Conservation (phyloP, 331 rosid genomes). For the Quercus phellos region DNA sequence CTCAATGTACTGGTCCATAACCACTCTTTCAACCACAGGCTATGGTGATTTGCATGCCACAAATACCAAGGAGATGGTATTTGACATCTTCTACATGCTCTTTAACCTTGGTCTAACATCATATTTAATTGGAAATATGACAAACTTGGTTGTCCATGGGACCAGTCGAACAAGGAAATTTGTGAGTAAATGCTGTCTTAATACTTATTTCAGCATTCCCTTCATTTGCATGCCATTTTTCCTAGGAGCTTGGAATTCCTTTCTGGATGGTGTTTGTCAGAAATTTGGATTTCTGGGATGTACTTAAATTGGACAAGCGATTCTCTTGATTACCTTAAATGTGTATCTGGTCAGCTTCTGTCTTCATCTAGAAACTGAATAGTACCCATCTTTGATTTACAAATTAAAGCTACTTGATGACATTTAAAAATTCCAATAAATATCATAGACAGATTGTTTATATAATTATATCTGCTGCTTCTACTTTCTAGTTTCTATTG, state of each 20-base stretch:
- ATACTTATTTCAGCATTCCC: neutral
- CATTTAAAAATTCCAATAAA: neutral
- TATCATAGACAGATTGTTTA: neutral
- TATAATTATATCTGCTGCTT: neutral
- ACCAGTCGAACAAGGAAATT: slow-evolving; percentile 55
- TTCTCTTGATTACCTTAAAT: neutral
- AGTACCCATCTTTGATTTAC: neutral
- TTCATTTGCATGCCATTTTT: neutral
- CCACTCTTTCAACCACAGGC: slow-evolving; percentile 50
- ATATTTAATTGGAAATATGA: slow-evolving; percentile 65
- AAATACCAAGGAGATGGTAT: slow-evolving; percentile 47
- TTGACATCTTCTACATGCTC: slow-evolving; percentile 41
- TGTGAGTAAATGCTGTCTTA: slow-evolving; percentile 31
- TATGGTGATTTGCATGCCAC: slow-evolving; percentile 78
- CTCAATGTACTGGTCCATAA: slow-evolving; percentile 68
- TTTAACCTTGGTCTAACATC: slow-evolving; percentile 48
- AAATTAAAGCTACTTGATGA: neutral
- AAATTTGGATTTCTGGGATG: neutral
- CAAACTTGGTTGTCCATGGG: slow-evolving; percentile 57
- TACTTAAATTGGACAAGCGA: neutral
- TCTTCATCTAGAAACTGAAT: neutral
- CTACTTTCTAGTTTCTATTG: neutral
- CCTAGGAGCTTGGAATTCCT: neutral
- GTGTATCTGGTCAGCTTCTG: neutral
- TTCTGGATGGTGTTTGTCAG: neutral